Conservation (phyloP, 2,329 filamentous ascomycete species). For the Nemania sp. region DNA sequence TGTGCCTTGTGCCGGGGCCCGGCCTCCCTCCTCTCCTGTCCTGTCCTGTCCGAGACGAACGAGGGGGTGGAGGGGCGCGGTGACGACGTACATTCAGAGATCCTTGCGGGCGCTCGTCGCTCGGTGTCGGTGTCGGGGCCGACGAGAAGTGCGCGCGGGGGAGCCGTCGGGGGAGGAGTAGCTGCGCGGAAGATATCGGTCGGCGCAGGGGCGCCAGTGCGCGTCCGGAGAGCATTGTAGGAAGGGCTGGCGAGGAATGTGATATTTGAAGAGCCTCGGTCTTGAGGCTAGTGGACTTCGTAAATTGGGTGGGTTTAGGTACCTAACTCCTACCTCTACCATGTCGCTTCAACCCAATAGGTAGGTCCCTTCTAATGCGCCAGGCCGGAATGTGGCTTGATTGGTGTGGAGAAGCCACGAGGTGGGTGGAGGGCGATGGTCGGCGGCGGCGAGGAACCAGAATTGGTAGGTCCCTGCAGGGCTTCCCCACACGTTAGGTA, state of each 20-base stretch:
- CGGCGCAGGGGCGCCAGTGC: constrained; percentile 23
- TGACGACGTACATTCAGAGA: constrained; percentile 27
- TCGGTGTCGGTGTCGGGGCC: constrained; percentile 15
- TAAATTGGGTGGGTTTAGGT: too few species aligned
- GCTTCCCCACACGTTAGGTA: constrained; percentile 16
- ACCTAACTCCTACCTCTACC: too few species aligned
- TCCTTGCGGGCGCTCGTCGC: constrained; percentile 14
- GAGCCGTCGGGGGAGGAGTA: constrained; percentile 13
- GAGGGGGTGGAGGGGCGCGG: too few species aligned
- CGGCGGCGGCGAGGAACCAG: not conserved
- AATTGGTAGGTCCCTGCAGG: constrained; percentile 25
- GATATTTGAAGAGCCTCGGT: not conserved
- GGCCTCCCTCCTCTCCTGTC: not conserved
- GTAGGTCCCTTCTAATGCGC: not conserved
- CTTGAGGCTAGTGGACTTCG: not conserved
- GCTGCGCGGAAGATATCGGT: constrained; percentile 3
- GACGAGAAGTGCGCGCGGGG: constrained; percentile 28
- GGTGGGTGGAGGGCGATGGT: not conserved
- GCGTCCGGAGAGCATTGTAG: constrained; percentile 13
- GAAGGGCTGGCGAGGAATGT: not conserved
- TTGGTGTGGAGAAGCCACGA: constrained; percentile 2
- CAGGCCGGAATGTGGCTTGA: constrained; percentile 1
- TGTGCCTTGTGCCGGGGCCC: not conserved
- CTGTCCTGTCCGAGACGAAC: too few species aligned
- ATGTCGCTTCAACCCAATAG: not conserved